Evolutionary conservation across 257 asterid genomes (phyloP).

Genomic region (Fraxinus cuspidata): DNA sequence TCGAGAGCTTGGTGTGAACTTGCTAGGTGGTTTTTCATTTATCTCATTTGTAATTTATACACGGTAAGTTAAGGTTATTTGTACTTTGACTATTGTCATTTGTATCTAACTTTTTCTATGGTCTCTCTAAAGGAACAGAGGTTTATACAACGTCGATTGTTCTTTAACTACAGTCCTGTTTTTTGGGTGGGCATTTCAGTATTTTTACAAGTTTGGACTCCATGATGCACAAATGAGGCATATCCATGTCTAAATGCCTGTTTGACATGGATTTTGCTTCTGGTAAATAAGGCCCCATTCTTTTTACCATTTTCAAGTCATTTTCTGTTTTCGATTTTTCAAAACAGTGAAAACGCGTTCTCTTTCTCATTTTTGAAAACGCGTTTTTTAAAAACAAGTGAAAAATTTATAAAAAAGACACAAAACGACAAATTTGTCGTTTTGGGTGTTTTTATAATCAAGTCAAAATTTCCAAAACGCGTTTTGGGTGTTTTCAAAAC

Average conservation of each 20-base stretch:
- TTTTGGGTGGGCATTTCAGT: neutral
- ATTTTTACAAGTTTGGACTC: neutral
- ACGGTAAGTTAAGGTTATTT: conserved; percentile 22
- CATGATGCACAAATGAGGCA: neutral
- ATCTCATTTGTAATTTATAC: neutral
- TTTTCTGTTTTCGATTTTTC: no score
- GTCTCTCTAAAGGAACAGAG: neutral
- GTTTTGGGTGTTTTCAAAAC: no score
- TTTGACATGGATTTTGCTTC: no score
- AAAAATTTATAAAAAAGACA: no score
- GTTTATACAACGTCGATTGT: neutral
- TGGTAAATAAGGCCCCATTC: no score
- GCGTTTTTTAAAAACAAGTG: no score
- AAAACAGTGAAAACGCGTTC: no score
- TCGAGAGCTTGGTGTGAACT: neutral
- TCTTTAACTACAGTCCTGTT: neutral
- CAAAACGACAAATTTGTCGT: no score
- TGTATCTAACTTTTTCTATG: conserved; percentile 6
- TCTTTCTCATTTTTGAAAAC: no score
- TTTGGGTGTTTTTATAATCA: no score
- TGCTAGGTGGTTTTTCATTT: neutral
- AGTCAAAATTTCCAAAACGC: no score
- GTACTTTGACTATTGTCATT: neutral
- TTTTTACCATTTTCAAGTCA: no score
- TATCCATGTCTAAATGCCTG: neutral